Evolutionary conservation across 306 rosid genomes (phyloP).

Genomic region (Rubus parviflorus): DNA sequence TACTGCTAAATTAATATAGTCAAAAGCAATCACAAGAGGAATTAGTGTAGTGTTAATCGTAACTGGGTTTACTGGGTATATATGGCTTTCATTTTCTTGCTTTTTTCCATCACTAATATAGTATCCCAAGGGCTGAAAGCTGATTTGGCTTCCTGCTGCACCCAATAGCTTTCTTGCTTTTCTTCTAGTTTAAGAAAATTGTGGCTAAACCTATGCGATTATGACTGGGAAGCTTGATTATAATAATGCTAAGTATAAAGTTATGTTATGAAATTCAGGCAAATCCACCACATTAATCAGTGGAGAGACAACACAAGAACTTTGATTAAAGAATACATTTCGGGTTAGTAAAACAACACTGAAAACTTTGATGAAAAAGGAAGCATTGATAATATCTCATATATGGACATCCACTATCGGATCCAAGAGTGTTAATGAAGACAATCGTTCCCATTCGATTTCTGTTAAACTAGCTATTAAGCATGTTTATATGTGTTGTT

Average conservation of each 20-base stretch:
- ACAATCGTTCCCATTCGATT: background rate
- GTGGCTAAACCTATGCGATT: constrained; percentile 24
- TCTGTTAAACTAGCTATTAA: too few relatives aligned
- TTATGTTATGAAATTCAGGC: background rate
- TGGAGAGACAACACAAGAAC: constrained; percentile 26
- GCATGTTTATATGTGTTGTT: too few relatives aligned
- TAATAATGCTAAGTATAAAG: background rate
- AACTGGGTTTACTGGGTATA: constrained; percentile 19
- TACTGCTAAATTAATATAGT: constrained; percentile 19
- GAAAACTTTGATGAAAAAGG: constrained; percentile 3
- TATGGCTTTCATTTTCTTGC: background rate
- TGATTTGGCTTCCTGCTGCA: background rate
- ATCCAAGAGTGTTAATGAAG: too few relatives aligned
- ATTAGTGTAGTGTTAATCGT: constrained; percentile 26
- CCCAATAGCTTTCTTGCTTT: constrained; percentile 14
- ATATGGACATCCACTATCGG: constrained; percentile 6
- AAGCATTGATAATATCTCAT: constrained; percentile 8
- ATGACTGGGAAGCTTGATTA: constrained; percentile 14
- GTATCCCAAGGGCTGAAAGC: background rate
- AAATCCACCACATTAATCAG: constrained; percentile 29
- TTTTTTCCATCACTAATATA: background rate
- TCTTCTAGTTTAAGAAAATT: background rate
- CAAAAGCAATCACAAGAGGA: constrained; percentile 27
- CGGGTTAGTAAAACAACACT: constrained; percentile 6
- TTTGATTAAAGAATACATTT: constrained; percentile 22